Percentiles rank a stretch among this genome's conserved stretches.
phyloP scores from a whole-genome alignment of 2,329 filamentous ascomycete species.

The Sporothrix curviconia region DNA sequence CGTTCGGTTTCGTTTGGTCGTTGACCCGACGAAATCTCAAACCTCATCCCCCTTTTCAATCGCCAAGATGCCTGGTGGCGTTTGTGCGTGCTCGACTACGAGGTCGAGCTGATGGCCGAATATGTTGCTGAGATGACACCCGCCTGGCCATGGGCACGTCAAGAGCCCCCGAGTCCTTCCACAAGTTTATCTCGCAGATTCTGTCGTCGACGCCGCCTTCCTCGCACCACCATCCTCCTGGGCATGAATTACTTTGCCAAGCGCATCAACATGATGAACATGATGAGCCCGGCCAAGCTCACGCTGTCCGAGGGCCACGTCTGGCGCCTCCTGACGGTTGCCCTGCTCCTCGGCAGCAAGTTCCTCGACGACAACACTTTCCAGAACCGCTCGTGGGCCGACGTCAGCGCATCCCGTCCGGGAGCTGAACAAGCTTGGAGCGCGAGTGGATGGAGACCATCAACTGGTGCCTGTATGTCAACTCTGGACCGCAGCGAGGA shows the following conservation, averaged over 20 bases:
- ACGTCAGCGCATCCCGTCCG: conserved; percentile 82
- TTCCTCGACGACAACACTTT: conserved; percentile 97
- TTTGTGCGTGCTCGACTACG: conserved; percentile 91
- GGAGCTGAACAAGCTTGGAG: conserved; percentile 80
- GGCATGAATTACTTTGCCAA: conserved; percentile 85
- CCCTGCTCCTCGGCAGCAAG: conserved; percentile 83
- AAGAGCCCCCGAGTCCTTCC: conserved; percentile 51
- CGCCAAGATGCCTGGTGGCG: conserved; percentile 65
- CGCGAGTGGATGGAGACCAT: conserved; percentile 81
- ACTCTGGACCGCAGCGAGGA: conserved; percentile 71
- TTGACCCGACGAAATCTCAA: conserved; percentile 21
- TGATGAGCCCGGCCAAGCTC: conserved; percentile 40
- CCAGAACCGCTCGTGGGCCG: conserved; percentile 93
- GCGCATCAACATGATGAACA: conserved; percentile 68
- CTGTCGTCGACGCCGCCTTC: conserved; percentile 82
- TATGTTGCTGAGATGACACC: conserved; percentile 82
- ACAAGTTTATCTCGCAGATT: conserved; percentile 88
- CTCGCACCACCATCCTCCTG: conserved; percentile 83
- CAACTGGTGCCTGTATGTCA: conserved; percentile 79
- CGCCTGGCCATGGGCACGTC: conserved; percentile 56
- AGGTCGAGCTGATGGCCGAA: conserved; percentile 92
- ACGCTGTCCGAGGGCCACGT: conserved; percentile 62
- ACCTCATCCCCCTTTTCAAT: conserved; percentile 16
- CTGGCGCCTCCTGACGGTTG: conserved; percentile 81
- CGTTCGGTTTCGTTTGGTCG: conserved; percentile 8